These are phyloP conservation scores for Globisporangium sylvaticum DNA, from an alignment of 352 stramenopile species.

Conservation along the genomic window DNA sequence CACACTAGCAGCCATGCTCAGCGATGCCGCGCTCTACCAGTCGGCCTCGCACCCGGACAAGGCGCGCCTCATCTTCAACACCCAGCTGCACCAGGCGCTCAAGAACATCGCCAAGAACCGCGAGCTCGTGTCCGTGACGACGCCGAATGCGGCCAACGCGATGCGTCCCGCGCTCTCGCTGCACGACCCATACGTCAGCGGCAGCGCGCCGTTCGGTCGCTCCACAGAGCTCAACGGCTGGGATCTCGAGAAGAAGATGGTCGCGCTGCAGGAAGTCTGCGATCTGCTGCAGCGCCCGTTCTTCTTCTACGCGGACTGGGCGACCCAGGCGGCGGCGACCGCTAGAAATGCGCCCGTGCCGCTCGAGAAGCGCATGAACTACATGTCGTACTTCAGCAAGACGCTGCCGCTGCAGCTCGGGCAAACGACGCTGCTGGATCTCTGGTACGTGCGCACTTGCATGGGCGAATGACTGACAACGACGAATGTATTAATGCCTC, in stretches of 20 bases:
- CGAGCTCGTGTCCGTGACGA: slow-evolving; percentile 32
- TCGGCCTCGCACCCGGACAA: slow-evolving; percentile 44
- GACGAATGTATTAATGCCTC: background rate
- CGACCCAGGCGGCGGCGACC: slow-evolving; percentile 19
- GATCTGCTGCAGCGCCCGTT: slow-evolving; percentile 57
- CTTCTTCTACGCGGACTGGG: slow-evolving; percentile 80
- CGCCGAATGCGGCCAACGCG: slow-evolving; percentile 22
- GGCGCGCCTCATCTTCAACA: slow-evolving; percentile 63
- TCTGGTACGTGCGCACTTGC: slow-evolving; percentile 42
- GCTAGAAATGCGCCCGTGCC: slow-evolving; percentile 24
- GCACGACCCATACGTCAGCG: slow-evolving; percentile 23
- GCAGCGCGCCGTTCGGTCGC: slow-evolving; percentile 16
- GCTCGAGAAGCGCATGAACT: slow-evolving; percentile 44
- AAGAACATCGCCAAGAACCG: slow-evolving; percentile 59
- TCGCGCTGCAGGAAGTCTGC: slow-evolving; percentile 52
- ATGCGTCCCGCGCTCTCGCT: slow-evolving; percentile 33
- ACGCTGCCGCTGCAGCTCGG: slow-evolving; percentile 61
- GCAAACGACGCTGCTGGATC: slow-evolving; percentile 66
- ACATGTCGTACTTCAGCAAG: slow-evolving; percentile 69
- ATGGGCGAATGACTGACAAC: background rate
- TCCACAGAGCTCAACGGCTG: slow-evolving; percentile 62
- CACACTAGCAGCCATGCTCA: slow-evolving; percentile 20
- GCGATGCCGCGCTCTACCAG: slow-evolving; percentile 45
- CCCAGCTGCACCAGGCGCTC: slow-evolving; percentile 70
- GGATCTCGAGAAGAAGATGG: slow-evolving; percentile 81